These are phyloP conservation scores for Trichosporon asahii DNA, from an alignment of 1,284 basidiomycete species.

Conservation along the genomic window DNA sequence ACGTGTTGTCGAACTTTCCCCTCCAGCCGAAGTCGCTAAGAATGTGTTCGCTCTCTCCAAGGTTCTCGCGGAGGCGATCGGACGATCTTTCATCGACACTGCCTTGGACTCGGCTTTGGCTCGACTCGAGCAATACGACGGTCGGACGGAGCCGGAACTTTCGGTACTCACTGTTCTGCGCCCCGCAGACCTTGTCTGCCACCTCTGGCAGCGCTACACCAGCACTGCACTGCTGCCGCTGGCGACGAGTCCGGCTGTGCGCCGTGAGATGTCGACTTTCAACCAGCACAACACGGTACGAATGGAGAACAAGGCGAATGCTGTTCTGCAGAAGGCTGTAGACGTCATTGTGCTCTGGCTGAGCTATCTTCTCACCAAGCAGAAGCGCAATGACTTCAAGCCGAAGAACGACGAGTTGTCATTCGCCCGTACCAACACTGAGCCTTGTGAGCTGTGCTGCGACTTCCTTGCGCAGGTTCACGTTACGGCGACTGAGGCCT, in stretches of 20 bases:
- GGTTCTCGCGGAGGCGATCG: slow-evolving; percentile 83
- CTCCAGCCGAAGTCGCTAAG: slow-evolving; percentile 81
- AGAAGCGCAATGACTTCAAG: slow-evolving; percentile 96
- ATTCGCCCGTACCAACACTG: slow-evolving; percentile 91
- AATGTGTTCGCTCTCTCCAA: slow-evolving; percentile 81
- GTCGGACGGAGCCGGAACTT: slow-evolving; percentile 76
- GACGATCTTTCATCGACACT: slow-evolving; percentile 80
- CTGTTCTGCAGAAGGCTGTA: slow-evolving; percentile 73
- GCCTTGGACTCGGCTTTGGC: slow-evolving; percentile 80
- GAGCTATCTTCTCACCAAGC: slow-evolving; percentile 66
- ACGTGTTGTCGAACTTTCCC: slow-evolving; percentile 80
- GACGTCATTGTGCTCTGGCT: slow-evolving; percentile 79
- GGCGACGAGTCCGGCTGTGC: slow-evolving; percentile 76
- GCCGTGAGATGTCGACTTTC: slow-evolving; percentile 90
- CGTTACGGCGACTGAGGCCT: slow-evolving; percentile 65
- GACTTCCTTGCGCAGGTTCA: slow-evolving; percentile 78
- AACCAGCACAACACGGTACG: slow-evolving; percentile 85
- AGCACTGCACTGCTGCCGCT: slow-evolving; percentile 87
- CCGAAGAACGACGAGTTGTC: slow-evolving; percentile 93
- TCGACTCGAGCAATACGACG: slow-evolving; percentile 69
- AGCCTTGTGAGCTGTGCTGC: slow-evolving; percentile 86
- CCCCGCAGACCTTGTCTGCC: slow-evolving; percentile 81
- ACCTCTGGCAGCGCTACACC: slow-evolving; percentile 96
- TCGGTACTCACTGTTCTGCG: slow-evolving; percentile 65
- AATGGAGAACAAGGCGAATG: slow-evolving; percentile 82